These are phyloP conservation scores for Fomitiporia mediterranea DNA, from an alignment of 1,284 basidiomycete genomes.

Conservation along the genomic window DNA sequence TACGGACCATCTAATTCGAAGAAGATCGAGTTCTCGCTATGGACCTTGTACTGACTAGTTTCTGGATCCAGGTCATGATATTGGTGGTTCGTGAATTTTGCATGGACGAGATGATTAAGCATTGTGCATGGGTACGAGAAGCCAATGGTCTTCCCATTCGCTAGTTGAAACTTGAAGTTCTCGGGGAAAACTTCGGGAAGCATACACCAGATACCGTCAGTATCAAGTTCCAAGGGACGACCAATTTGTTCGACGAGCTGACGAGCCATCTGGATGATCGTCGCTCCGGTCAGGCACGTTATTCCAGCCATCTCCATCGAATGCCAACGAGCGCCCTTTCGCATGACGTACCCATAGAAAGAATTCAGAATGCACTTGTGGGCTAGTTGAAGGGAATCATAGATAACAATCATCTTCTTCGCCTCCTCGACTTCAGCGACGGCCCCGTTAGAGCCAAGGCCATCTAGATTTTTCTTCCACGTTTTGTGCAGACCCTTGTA, in stretches of 20 bases:
- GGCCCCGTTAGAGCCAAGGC: slow-evolving; percentile 57
- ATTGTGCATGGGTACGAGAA: slow-evolving; percentile 99
- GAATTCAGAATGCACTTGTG: slow-evolving; percentile 99
- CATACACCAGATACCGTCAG: slow-evolving; percentile 99
- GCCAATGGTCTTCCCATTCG: slow-evolving; percentile 81
- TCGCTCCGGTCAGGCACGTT: slow-evolving; percentile 97
- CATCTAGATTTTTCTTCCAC: slow-evolving; percentile 98
- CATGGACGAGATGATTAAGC: slow-evolving; percentile 98
- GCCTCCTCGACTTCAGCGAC: slow-evolving; percentile 93
- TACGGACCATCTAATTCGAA: slow-evolving; percentile 99
- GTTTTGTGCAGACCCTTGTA: slow-evolving; percentile 99
- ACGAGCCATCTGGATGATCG: slow-evolving; percentile 99
- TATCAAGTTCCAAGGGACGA: slow-evolving; percentile 95
- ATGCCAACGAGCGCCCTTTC: slow-evolving; percentile 99
- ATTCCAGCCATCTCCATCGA: slow-evolving; percentile 99
- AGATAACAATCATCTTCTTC: slow-evolving; percentile 99
- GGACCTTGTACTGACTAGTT: slow-evolving; percentile 81
- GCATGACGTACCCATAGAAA: slow-evolving; percentile 99
- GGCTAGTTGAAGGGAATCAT: slow-evolving; percentile 98
- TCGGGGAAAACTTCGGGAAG: slow-evolving; percentile 97
- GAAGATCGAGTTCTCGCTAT: slow-evolving; percentile 99
- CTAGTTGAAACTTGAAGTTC: slow-evolving; percentile 93
- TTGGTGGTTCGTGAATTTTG: slow-evolving; percentile 95
- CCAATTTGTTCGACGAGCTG: slow-evolving; percentile 97
- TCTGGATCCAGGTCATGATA: slow-evolving; percentile 91